phyloP scores from a whole-genome alignment of 768 basidiomycete genomes.

The Boletus pseudopeckii region DNA sequence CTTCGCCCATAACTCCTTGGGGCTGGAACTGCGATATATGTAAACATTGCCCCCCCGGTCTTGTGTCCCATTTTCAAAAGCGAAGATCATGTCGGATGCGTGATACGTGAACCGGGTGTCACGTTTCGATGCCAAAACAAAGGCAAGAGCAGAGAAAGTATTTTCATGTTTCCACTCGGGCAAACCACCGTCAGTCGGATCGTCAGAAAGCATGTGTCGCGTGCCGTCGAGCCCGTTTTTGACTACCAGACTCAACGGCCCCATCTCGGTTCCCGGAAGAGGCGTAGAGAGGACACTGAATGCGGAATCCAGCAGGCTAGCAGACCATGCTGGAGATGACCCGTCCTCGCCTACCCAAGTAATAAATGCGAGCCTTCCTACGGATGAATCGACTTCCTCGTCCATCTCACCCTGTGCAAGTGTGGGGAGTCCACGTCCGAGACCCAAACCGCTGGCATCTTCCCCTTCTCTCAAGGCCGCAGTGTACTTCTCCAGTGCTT shows the following conservation, averaged over 20 bases:
- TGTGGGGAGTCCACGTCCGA: constrained; percentile 70
- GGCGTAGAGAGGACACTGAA: constrained; percentile 65
- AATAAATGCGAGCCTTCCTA: constrained; percentile 61
- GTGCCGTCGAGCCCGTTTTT: constrained; percentile 76
- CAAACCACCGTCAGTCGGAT: constrained; percentile 10
- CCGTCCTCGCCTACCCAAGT: constrained; percentile 66
- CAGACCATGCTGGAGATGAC: constrained; percentile 41
- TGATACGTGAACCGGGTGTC: constrained; percentile 89
- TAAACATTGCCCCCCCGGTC: constrained; percentile 81
- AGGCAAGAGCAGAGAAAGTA: constrained; percentile 89
- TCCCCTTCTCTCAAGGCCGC: constrained; percentile 52
- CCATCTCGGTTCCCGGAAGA: constrained; percentile 49
- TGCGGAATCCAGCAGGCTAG: constrained; percentile 33
- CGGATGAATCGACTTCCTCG: constrained; percentile 76
- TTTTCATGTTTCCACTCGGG: constrained; percentile 67
- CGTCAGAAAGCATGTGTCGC: constrained; percentile 47
- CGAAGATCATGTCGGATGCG: constrained; percentile 54
- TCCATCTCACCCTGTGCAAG: constrained; percentile 88
- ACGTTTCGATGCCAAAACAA: constrained; percentile 90
- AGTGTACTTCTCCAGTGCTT: constrained; percentile 86
- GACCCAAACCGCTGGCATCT: constrained; percentile 59
- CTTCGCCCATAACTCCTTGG: constrained; percentile 61
- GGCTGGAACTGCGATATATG: constrained; percentile 63
- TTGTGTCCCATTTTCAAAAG: constrained; percentile 75
- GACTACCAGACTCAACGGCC: constrained; percentile 47